Conservation (phyloP, 2,329 filamentous ascomycete genomes). For the Verticillium isaacii region DNA sequence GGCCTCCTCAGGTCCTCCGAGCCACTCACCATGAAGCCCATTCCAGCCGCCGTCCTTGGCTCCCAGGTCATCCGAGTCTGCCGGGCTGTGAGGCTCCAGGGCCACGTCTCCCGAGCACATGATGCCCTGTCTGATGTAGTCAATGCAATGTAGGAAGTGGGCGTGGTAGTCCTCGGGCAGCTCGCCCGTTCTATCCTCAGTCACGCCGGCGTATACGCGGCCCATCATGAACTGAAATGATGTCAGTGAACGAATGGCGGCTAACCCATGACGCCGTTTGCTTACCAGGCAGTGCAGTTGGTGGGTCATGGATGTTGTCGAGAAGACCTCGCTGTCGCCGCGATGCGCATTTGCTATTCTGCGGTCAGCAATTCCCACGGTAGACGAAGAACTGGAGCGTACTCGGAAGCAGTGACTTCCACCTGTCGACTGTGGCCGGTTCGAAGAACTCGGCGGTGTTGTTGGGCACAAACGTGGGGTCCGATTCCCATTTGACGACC, state of each 20-base stretch:
- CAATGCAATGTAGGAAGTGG: constrained; percentile 36
- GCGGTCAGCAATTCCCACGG: constrained; percentile 18
- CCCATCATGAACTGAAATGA: constrained; percentile 26
- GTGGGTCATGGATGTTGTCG: constrained; percentile 35
- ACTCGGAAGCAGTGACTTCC: constrained; percentile 36
- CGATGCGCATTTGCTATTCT: constrained; percentile 2
- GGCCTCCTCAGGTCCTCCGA: background rate
- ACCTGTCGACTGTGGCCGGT: constrained; percentile 27
- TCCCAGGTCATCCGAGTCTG: constrained; percentile 31
- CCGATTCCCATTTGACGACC: constrained; percentile 31
- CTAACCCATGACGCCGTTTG: background rate
- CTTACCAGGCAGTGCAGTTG: constrained; percentile 34
- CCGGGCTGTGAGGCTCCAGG: constrained; percentile 29
- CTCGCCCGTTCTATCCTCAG: constrained; percentile 9
- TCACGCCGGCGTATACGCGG: constrained; percentile 23
- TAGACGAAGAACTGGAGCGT: constrained; percentile 9
- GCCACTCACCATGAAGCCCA: constrained; percentile 29
- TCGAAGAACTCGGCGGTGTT: constrained; percentile 32
- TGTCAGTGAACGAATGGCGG: background rate
- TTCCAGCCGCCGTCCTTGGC: constrained; percentile 32
- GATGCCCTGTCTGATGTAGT: constrained; percentile 34
- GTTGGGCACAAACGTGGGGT: constrained; percentile 32
- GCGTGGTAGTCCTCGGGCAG: constrained; percentile 21
- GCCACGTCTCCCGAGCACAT: constrained; percentile 26
- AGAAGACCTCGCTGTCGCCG: constrained; percentile 28